These are phyloP conservation scores for Xerocomus nothofagi DNA, from an alignment of 1,284 basidiomycete species.

Conservation along the genomic window DNA sequence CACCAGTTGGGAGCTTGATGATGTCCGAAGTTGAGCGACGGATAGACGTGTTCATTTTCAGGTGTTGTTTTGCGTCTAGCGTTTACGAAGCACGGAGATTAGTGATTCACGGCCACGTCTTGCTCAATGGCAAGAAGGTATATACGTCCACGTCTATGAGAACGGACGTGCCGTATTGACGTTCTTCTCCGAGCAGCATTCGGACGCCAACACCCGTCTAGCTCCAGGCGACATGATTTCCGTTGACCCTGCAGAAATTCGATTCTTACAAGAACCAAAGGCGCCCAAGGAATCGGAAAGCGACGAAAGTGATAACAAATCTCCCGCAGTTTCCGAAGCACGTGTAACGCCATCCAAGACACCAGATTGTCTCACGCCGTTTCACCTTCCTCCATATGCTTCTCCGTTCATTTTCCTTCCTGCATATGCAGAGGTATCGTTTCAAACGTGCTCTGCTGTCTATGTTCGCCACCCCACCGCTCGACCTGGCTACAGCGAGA, in stretches of 20 bases:
- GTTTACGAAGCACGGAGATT: constrained; percentile 88
- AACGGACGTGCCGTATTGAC: constrained; percentile 6
- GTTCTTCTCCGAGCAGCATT: constrained; percentile 51
- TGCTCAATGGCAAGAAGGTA: constrained; percentile 89
- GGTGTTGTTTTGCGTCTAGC: constrained; percentile 87
- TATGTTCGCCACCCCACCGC: constrained; percentile 97
- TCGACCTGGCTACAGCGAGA: constrained; percentile 87
- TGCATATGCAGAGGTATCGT: constrained; percentile 91
- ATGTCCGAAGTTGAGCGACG: constrained; percentile 91
- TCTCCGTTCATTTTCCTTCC: constrained; percentile 95
- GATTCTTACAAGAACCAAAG: constrained; percentile 61
- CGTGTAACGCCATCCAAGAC: constrained; percentile 10
- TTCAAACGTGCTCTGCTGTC: constrained; percentile 88
- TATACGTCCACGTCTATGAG: constrained; percentile 23
- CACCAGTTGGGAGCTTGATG: constrained; percentile 89
- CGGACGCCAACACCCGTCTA: constrained; percentile 85
- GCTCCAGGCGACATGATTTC: constrained; percentile 94
- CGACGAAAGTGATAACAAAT: constrained; percentile 1
- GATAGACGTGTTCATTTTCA: constrained; percentile 90
- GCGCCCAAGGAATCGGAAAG: constrained; percentile 18
- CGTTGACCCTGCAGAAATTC: constrained; percentile 81
- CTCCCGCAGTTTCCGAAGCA: constrained; percentile 3
- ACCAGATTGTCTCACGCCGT: constrained; percentile 56
- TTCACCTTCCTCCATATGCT: constrained; percentile 86
- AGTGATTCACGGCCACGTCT: constrained; percentile 86